Evolutionary conservation across 192 early-diverging fungal genomes (phyloP), one percentile per base, ranked within the genome.

Genomic region (Gaertneriomyces sp.): DNA sequence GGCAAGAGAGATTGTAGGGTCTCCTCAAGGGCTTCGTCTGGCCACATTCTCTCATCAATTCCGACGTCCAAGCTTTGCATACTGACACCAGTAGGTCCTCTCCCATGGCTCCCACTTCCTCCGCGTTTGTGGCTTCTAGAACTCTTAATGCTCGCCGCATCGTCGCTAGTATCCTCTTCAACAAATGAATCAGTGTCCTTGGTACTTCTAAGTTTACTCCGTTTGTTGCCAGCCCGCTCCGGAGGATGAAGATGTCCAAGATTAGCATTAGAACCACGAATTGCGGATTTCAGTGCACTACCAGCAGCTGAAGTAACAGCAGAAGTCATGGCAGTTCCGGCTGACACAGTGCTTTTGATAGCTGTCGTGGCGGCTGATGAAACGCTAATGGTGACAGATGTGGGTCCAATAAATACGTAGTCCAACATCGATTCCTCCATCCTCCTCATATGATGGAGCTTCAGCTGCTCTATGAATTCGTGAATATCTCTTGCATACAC

Each of bases 11-110:
- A 79, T 6, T 68, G 59, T 14, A 92, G 74, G 41, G 85, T 76
- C 47, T 89, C 80, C 1, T 84, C 73, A 46, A 92, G 80, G 6
- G 82, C 82, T 73, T 84, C 78, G 66, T 84, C 82, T 4, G 82
- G 82, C 59, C 42, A 16, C 76, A 84, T 79, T 64, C 69, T 60
- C 20, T 83, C 79, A 33, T 83, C 79, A n/a, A 41, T 14, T 6
- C 61, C 60, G 47, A 75, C 33, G 8, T 72, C 77, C 44, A 66
- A 45, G 60, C 66, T 77, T 20, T 58, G 19, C 52, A 57, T 44
- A 50, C 66, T 71, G 0, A 11, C 53, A 42, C 7, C 40, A 7
- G n/a, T 33, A 33, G 25, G 25, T 33, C 25, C 25, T 2, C 25
- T 33, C 25, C 42, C 20, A 50, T 57, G 39, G 45, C 49, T 44